phyloP scores from a whole-genome alignment of 2,329 filamentous ascomycete species.

The Exophiala alcalophila region DNA sequence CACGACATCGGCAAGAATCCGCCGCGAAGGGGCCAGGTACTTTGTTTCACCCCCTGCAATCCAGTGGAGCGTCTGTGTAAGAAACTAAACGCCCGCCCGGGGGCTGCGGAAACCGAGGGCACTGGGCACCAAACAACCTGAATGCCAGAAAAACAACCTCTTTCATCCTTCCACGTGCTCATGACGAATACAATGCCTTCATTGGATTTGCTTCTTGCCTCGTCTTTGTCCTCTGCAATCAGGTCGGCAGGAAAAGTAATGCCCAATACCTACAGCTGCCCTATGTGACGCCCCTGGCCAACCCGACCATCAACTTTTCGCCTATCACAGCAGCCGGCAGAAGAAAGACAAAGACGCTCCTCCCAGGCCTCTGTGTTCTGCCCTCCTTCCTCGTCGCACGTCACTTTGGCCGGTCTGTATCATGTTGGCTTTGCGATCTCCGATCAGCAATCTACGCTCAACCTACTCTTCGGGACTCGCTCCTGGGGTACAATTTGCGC shows the following conservation, averaged over 20 bases:
- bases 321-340: conserved; percentile 18
- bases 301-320: conserved; percentile 11
- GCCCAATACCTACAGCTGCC: conserved; percentile 23
- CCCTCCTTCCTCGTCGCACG: conserved; percentile 10
- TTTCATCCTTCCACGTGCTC: conserved; percentile 19
- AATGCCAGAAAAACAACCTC: conserved; percentile 10
- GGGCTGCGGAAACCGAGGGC: conserved; percentile 15
- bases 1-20: conserved; percentile 21
- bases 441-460: conserved; percentile 22
- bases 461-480: conserved; percentile 21
- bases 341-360: conserved; percentile 6
- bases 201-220: conserved; percentile 12
- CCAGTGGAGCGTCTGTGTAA: conserved; percentile 19
- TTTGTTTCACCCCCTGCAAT: conserved; percentile 27
- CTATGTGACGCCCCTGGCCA: conserved; percentile 18
- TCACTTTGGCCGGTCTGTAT: conserved; percentile 17
- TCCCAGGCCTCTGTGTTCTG: conserved; percentile 6
- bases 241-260: conserved; percentile 18
- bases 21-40: conserved; percentile 17
- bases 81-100: conserved; percentile 22
- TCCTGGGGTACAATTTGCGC: conserved; percentile 26
- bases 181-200: conserved; percentile 20
- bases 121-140: conserved; percentile 21
- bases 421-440: conserved; percentile 26
- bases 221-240: conserved; percentile 7